Percentiles rank a stretch among this genome's conserved stretches.
Evolutionary conservation across 441 rosid genomes (phyloP).

Genomic region (Euphorbia schlechtendalii): DNA sequence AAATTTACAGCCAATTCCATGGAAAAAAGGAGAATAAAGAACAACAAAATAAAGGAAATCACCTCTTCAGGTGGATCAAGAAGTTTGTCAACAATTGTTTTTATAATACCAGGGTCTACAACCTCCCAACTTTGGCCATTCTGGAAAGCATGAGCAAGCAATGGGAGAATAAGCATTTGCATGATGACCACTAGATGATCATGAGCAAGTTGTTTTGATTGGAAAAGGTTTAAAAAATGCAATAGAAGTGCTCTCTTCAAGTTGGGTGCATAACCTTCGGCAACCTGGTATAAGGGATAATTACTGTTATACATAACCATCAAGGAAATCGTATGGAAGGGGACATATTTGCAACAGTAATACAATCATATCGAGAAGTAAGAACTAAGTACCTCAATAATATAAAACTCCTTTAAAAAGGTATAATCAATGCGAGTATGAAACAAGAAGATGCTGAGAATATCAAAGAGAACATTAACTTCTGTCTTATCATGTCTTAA

Average conservation of each 20-base stretch:
- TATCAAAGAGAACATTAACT: conserved; percentile 83
- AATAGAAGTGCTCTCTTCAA: conserved; percentile 75
- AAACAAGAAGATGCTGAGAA: conserved; percentile 83
- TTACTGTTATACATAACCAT: conserved; percentile 1
- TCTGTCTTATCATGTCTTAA: conserved; percentile 78
- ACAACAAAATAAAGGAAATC: background rate
- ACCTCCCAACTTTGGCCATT: conserved; percentile 93
- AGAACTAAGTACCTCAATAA: conserved; percentile 65
- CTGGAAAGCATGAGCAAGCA: conserved; percentile 95
- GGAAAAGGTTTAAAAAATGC: conserved; percentile 88
- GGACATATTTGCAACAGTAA: background rate
- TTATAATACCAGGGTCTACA: conserved; percentile 75
- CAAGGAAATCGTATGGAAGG: background rate
- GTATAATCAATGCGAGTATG: conserved; percentile 94
- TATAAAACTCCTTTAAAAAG: conserved; percentile 92
- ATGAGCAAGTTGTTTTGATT: conserved; percentile 79
- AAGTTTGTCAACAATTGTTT: conserved; percentile 95
- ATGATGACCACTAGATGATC: conserved; percentile 91
- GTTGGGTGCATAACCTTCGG: conserved; percentile 81
- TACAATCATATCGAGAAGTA: too few relatives aligned
- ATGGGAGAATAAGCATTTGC: conserved; percentile 99
- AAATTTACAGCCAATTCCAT: background rate
- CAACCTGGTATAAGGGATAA: conserved; percentile 53
- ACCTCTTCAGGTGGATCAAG: conserved; percentile 99
- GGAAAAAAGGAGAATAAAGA: background rate